Conservation (phyloP, 2,329 filamentous ascomycete genomes). For the Cladosporium colombiae region DNA sequence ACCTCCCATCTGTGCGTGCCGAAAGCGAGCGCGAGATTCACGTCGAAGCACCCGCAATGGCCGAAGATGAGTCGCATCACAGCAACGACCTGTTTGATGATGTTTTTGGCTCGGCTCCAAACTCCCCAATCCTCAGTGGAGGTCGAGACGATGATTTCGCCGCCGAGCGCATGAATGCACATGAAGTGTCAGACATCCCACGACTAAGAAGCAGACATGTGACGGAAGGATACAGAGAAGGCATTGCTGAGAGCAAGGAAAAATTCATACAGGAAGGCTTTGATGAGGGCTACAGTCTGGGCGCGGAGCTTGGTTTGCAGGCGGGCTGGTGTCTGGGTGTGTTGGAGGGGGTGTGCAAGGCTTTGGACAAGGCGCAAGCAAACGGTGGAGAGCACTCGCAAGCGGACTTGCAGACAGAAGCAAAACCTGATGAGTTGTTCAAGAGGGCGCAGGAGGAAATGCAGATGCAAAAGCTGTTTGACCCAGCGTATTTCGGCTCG, state of each 20-base stretch:
- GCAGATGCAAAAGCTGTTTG: conserved; percentile 63
- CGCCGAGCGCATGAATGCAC: conserved; percentile 29
- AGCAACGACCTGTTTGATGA: conserved; percentile 43
- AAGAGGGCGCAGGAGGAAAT: conserved; percentile 42
- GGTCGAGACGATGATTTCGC: not conserved
- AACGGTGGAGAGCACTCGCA: conserved; percentile 30
- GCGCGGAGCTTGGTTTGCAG: conserved; percentile 73
- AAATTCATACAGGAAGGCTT: conserved; percentile 81
- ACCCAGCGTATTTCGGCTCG: conserved; percentile 63
- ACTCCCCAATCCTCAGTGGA: conserved; percentile 35
- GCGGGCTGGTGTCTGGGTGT: conserved; percentile 76
- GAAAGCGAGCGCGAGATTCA: not conserved
- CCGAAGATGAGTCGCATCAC: conserved; percentile 8
- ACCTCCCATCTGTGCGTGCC: conserved; percentile 23
- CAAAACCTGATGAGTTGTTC: conserved; percentile 20
- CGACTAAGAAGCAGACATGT: conserved; percentile 74
- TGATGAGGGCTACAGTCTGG: conserved; percentile 84
- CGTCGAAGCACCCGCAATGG: conserved; percentile 9
- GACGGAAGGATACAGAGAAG: conserved; percentile 88
- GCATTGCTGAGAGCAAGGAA: conserved; percentile 74
- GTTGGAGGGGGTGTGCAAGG: conserved; percentile 69
- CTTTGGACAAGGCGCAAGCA: conserved; percentile 33
- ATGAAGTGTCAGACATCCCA: conserved; percentile 68
- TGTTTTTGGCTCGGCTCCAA: conserved; percentile 49
- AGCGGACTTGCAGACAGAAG: conserved; percentile 13